A percentile compares a stretch with the other conserved stretches of the same genome.
Conservation (phyloP, 2,329 filamentous ascomycete species). For the Diaporthe eres region DNA sequence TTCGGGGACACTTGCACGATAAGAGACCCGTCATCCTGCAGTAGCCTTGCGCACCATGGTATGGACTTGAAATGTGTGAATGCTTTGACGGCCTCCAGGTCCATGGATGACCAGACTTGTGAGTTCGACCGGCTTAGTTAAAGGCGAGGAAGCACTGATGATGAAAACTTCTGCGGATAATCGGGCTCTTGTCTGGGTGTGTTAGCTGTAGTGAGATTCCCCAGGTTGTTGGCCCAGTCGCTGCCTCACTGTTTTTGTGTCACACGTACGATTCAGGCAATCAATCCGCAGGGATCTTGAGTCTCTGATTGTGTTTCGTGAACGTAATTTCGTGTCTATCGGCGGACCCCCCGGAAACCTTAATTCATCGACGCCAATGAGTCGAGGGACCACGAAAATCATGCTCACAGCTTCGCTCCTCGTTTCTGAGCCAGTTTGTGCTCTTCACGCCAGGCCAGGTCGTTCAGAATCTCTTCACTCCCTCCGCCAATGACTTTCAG, state of each 20-base stretch:
- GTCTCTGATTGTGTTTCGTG: neutral
- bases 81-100: neutral
- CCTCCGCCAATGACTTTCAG: slow-evolving; percentile 68
- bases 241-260: neutral
- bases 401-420: slow-evolving; percentile 42
- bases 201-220: neutral
- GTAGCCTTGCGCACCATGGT: neutral
- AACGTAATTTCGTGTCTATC: neutral
- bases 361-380: neutral
- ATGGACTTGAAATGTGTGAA: neutral
- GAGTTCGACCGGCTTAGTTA: neutral
- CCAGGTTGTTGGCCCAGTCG: neutral
- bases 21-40: neutral
- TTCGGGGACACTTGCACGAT: neutral
- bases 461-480: slow-evolving; percentile 68
- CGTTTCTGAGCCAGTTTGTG: slow-evolving; percentile 32
- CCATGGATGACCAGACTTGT: neutral
- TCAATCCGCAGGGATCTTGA: neutral
- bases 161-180: neutral
- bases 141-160: neutral
- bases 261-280: neutral
- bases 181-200: neutral
- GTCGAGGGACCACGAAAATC: neutral
- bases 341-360: neutral
- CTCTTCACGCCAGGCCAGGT: slow-evolving; percentile 66